Percentiles rank a stretch among this genome's conserved stretches.
phyloP scores from a whole-genome alignment of 768 basidiomycete genomes.

The Rhodotorula paludigena region DNA sequence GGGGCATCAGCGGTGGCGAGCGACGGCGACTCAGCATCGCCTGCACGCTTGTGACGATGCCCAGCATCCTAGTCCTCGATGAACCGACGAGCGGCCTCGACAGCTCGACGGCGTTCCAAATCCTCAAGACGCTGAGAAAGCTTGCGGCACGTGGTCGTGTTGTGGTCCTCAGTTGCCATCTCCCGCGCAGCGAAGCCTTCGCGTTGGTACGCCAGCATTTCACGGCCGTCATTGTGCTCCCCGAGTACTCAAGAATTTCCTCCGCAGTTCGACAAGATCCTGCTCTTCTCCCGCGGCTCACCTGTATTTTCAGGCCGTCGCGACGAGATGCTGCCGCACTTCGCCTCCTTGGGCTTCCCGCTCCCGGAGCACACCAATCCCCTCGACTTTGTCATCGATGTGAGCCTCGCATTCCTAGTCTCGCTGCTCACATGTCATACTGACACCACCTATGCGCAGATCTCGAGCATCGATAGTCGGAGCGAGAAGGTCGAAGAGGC shows the following conservation, averaged over 20 bases:
- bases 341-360: conserved; percentile 46
- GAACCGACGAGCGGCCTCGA: conserved; percentile 54
- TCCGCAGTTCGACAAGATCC: conserved; percentile 55
- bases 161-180: conserved; percentile 63
- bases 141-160: conserved; percentile 53
- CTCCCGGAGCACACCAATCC: conserved; percentile 50
- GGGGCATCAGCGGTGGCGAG: conserved; percentile 57
- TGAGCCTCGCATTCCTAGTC: conserved; percentile 37
- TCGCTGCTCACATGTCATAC: too few relatives aligned
- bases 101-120: conserved; percentile 44
- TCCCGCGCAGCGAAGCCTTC: conserved; percentile 59
- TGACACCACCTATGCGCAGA: not conserved
- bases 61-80: conserved; percentile 60
- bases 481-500: conserved; percentile 48
- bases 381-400: conserved; percentile 52
- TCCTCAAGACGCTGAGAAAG: conserved; percentile 50
- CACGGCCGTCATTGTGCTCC: conserved; percentile 25
- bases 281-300: conserved; percentile 57
- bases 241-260: not conserved
- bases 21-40: conserved; percentile 56
- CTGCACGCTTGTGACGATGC: conserved; percentile 59
- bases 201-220: conserved; percentile 41
- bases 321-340: conserved; percentile 47
- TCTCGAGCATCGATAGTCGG: conserved; percentile 49
- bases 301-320: conserved; percentile 51